Evolutionary conservation across 805 yeast genomes (phyloP).

Genomic region (Candida quercuum): DNA sequence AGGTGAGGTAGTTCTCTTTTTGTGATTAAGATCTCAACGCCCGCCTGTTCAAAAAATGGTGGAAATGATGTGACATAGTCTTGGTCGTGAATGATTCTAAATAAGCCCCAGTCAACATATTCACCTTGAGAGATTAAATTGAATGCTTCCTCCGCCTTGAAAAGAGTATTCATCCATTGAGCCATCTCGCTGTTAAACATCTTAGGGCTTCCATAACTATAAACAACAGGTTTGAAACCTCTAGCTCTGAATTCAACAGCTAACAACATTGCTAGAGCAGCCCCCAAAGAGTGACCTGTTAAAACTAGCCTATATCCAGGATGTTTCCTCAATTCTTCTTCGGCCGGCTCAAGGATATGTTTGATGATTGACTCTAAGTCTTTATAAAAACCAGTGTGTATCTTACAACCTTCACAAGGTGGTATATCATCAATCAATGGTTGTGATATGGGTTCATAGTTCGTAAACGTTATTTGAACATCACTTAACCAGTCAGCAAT

Average conservation of each 20-base stretch:
- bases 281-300: slow-evolving; percentile 77
- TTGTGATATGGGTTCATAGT: slow-evolving; percentile 15
- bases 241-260: slow-evolving; percentile 57
- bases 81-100: slow-evolving; percentile 50
- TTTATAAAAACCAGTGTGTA: slow-evolving; percentile 61
- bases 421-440: slow-evolving; percentile 2
- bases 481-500: slow-evolving; percentile 66
- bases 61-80: slow-evolving; percentile 62
- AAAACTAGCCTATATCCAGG: slow-evolving; percentile 48
- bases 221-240: slow-evolving; percentile 49
- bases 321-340: slow-evolving; percentile 29
- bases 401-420: slow-evolving; percentile 45
- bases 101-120: slow-evolving; percentile 31
- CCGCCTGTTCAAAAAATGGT: slow-evolving; percentile 33
- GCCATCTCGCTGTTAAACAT: slow-evolving; percentile 59
- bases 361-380: slow-evolving; percentile 39
- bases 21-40: slow-evolving; percentile 27
- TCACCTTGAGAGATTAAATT: slow-evolving; percentile 11
- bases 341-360: slow-evolving; percentile 23
- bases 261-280: slow-evolving; percentile 57
- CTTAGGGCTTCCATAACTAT: slow-evolving; percentile 63
- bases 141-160: slow-evolving; percentile 31
- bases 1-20: slow-evolving; percentile 35
- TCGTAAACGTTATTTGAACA: slow-evolving; percentile 32
- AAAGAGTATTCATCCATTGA: slow-evolving; percentile 51